These are phyloP conservation scores for Malus hybrid DNA, from an alignment of 331 rosid genomes.

Conservation along the genomic window DNA sequence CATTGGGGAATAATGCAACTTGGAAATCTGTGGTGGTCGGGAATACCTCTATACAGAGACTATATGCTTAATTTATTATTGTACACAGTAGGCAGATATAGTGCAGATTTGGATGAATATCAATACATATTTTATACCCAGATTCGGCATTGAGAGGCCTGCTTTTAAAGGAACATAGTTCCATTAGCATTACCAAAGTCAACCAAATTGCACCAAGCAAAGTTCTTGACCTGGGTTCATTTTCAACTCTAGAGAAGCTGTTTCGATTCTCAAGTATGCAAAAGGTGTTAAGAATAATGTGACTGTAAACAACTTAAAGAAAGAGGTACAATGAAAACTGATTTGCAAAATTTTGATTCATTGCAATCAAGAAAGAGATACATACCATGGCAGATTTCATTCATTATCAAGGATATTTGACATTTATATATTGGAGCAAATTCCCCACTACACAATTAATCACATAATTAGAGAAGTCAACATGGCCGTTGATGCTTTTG, in stretches of 20 bases:
- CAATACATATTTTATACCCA: background rate
- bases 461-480: too few relatives aligned
- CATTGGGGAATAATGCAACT: slow-evolving; percentile 28
- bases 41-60: background rate
- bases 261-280: background rate
- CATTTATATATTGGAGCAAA: too few relatives aligned
- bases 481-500: too few relatives aligned
- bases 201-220: slow-evolving; percentile 6
- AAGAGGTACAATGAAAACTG: too few relatives aligned
- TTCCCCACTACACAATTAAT: too few relatives aligned
- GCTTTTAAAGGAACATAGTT: slow-evolving; percentile 16
- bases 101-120: too few relatives aligned
- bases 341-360: too few relatives aligned
- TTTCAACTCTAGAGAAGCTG: background rate
- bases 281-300: background rate
- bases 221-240: background rate
- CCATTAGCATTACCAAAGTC: slow-evolving; percentile 7
- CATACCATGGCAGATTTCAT: too few relatives aligned
- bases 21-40: slow-evolving; percentile 32
- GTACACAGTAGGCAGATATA: background rate
- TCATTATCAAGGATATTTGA: too few relatives aligned
- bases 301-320: background rate
- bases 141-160: slow-evolving; percentile 41
- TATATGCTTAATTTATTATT: too few relatives aligned
- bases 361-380: too few relatives aligned